A percentile compares a stretch with the other conserved stretches of the same genome.
Evolutionary conservation across 306 rosid species (phyloP).

Genomic region (Quercus glauca): DNA sequence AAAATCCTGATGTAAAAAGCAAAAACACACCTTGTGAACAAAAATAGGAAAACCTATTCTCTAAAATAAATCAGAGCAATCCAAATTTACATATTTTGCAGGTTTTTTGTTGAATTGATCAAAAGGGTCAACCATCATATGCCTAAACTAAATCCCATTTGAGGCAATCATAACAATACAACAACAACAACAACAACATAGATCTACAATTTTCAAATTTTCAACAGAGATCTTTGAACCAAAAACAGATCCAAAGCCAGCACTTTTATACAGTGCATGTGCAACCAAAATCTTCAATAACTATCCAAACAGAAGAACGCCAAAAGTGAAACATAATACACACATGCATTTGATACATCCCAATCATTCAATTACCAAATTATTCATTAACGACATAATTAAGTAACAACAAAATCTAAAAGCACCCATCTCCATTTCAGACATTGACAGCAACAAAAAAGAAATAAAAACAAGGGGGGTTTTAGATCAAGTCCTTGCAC

Average conservation of each 20-base stretch:
- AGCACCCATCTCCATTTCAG: conserved; percentile 10
- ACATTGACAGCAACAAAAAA: conserved; percentile 15
- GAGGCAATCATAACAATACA: background rate
- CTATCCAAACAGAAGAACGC: conserved; percentile 4
- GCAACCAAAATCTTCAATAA: conserved; percentile 11
- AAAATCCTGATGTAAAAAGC: conserved; percentile 35
- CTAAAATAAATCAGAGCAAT: background rate
- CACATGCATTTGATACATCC: background rate
- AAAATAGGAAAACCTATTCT: background rate
- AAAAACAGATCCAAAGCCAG: conserved; percentile 6
- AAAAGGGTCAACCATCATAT: background rate
- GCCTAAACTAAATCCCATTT: background rate
- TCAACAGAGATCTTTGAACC: conserved; percentile 22
- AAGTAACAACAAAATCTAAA: conserved; percentile 23
- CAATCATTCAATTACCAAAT: background rate
- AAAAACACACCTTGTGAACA: conserved; percentile 3
- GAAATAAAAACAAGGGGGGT: background rate
- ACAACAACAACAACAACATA: background rate
- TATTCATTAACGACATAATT: background rate
- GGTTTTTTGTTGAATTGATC: background rate
- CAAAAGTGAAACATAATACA: background rate
- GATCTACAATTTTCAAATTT: background rate
- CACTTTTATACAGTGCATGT: background rate
- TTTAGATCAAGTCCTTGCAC: conserved; percentile 2
- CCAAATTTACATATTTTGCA: background rate